Evolutionary conservation across 192 early-diverging fungal genomes (phyloP), one percentile per base, ranked within the genome.

Genomic region (Entomortierella lignicola): DNA sequence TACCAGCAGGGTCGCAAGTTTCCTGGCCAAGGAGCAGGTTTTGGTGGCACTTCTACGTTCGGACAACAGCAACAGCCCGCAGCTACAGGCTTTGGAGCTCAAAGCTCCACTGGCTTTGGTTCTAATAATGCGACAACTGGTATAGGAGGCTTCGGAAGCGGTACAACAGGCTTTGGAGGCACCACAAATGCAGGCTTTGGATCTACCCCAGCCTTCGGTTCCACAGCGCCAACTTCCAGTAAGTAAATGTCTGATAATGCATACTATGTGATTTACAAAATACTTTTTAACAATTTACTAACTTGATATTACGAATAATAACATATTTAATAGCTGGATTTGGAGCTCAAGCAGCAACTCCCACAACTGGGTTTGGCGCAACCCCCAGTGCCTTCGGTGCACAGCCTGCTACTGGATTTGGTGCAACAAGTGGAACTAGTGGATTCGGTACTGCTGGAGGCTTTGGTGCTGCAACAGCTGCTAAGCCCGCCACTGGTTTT

Each of bases 1-100:
- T 99, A 99, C 63, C 74, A 84, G 55, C 89, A 92, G 64, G 90
- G 90, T 20, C 94, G 95, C 55, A 96, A 95, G 29, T 53, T 65
- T 42, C 63, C 72, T 18, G 75, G 67, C 0, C 75, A 79, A 31
- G 75, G 31, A 68, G 84, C 60, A 23, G 63, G 79, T 55, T 48
- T 81, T 62, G 65, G 68, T n/a, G 82, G 79, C 20, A 56, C 81
- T 0, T 59, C 69, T n/a, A 31, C 57, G 15, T 81, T 84, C 63
- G 84, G 85, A 20, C 72, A 66, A 55, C 70, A 74, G 30, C 72
- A 66, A 55, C 70, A 74, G 30, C 66, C 60, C 15, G 61, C 59
- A 20, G 65, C 80, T 8, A 48, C 62, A 10, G 70, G 80, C 25
- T 63, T 64, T n/a, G 63, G 69, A n/a, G 63, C 69, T 17, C 43